Base-by-base conservation (phyloP, 1,284 basidiomycete genomes). In the Takashimella koratensis region DNA sequence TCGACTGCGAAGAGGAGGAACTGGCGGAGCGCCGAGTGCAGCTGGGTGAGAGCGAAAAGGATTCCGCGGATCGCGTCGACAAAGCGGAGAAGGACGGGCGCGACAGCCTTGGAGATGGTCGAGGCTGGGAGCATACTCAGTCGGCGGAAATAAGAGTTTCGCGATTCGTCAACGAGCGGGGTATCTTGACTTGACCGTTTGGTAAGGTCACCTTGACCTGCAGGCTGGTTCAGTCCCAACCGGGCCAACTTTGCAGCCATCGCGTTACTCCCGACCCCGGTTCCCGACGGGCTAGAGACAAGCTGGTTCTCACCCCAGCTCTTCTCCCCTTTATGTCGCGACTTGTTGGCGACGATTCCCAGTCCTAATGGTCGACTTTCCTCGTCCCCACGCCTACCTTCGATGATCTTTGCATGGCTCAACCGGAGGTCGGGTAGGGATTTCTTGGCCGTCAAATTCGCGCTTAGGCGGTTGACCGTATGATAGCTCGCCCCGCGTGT, bases 81-180 rank as follows among this genome's bases (percentile, higher is more conserved):
- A 27, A 95, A 82, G 43, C 81, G 81, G 23, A 87, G 78, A 16
- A 98, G 79, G 8, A 87, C 79, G 6, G 81, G 77, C 0, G 94
- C 89, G 10, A 96, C 82, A 13, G 85, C 81, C 59, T 84, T 85
- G 22, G 84, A 81, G 27, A 86, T 82, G 0, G 81, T 80, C 16
- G 85, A 83, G 0, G 80, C 76, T 0, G 89, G 88, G 3, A 95
- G 77, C 43, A 86, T 86, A 19, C 81, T 82, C 16, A 95, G 79
- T 19, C 94, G 85, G 25, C 88, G 86, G 77, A 98, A 98, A 74
- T 98, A 98, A 10, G 89, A 89, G 71, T 93, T 90, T 26, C 90
- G 84, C 69, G 94, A 91, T 22, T 83, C 83, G 52, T 88, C 85
- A 67, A 88, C 65, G 0, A 65, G 58, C 0, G 66, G 65, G 10